These are phyloP conservation scores for Pouteria campechiana DNA, from an alignment of 179 eudicot species.

Conservation along the genomic window DNA sequence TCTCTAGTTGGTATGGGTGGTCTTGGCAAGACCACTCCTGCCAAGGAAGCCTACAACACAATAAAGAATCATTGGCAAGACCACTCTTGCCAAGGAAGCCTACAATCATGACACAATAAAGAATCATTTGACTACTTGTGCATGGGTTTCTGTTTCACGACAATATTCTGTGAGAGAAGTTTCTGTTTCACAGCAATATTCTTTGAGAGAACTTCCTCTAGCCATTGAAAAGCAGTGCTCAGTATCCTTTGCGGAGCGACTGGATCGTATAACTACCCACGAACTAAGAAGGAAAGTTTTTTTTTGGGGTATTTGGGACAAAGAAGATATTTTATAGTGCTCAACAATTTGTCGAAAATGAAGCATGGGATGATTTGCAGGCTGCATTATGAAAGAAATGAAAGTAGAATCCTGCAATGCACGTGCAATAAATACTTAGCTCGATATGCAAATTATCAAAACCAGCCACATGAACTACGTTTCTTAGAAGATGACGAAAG, in stretches of 20 bases:
- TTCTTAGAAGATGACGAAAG: neutral
- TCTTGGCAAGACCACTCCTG: slow-evolving; percentile 1
- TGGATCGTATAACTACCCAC: neutral
- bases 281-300: neutral
- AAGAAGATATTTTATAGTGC: too few species aligned
- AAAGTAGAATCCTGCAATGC: slow-evolving; percentile 1
- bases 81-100: too few species aligned
- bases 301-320: neutral
- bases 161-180: too few species aligned
- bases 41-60: too few species aligned
- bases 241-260: neutral
- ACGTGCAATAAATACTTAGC: neutral
- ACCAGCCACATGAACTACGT: too few species aligned
- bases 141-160: too few species aligned
- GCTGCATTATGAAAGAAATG: neutral
- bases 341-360: slow-evolving; percentile 1
- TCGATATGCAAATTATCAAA: neutral
- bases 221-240: neutral
- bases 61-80: too few species aligned
- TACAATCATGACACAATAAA: neutral
- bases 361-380: neutral
- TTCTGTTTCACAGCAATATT: neutral
- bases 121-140: neutral
- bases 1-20: slow-evolving; percentile 3
- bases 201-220: neutral